Conservation (phyloP, 176 grass and related monocot species). For the Carex pumila region DNA sequence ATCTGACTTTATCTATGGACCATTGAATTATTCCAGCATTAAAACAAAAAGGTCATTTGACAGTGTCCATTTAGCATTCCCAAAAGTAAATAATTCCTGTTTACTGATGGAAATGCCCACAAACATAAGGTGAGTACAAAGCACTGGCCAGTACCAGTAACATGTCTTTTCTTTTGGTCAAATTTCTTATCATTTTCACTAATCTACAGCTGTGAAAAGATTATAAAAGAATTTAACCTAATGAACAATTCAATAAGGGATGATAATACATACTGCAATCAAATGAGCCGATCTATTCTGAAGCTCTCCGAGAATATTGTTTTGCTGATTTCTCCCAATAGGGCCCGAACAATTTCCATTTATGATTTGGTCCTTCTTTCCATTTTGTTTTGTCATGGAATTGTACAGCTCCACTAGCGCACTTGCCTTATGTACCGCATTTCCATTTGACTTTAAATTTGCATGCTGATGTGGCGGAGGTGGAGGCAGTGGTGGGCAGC, state of each 20-base stretch:
- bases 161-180: background rate
- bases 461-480: constrained; percentile 5
- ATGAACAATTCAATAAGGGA: background rate
- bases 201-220: background rate
- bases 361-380: constrained; percentile 29
- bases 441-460: constrained; percentile 13
- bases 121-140: background rate
- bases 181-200: background rate
- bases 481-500: constrained; percentile 29
- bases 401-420: constrained; percentile 68
- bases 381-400: constrained; percentile 56
- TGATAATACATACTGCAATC: constrained; percentile 46
- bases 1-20: constrained; percentile 56
- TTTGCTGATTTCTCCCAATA: constrained; percentile 27
- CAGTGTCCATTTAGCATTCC: background rate
- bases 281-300: constrained; percentile 84
- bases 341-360: constrained; percentile 21
- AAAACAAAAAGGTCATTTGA: background rate
- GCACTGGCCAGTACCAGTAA: background rate
- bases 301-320: constrained; percentile 68
- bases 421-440: constrained; percentile 54
- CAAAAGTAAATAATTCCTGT: background rate
- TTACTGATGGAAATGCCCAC: background rate
- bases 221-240: background rate
- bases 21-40: background rate